Evolutionary conservation across 441 rosid species (phyloP).

Genomic region (Populus hybrid): DNA sequence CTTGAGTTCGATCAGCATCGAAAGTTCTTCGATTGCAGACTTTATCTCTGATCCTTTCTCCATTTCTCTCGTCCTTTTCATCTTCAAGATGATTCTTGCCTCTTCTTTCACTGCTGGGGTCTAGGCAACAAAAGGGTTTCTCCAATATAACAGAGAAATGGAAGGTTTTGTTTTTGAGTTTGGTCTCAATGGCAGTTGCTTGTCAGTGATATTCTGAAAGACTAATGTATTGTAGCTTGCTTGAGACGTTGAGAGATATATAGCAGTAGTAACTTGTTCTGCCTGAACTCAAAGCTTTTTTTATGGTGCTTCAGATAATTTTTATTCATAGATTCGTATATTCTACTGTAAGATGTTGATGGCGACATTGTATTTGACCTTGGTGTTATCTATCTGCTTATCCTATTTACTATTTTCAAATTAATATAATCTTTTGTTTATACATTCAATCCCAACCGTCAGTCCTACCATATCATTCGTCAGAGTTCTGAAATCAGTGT

Average conservation of each 20-base stretch:
- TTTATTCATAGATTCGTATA: slow-evolving; percentile 2
- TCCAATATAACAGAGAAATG: neutral
- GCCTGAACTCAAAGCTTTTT: neutral
- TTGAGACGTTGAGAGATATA: slow-evolving; percentile 3
- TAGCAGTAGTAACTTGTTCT: neutral
- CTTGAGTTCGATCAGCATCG: slow-evolving; percentile 41
- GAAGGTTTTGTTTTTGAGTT: neutral
- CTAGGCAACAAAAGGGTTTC: slow-evolving; percentile 2
- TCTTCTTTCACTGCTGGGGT: slow-evolving; percentile 1
- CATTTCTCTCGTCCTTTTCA: slow-evolving; percentile 81
- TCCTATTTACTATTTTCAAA: neutral
- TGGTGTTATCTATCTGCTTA: slow-evolving; percentile 32
- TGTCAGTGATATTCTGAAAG: neutral
- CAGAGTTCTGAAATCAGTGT: neutral
- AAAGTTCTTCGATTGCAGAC: slow-evolving; percentile 82
- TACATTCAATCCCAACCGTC: neutral
- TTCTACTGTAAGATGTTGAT: slow-evolving; percentile 22
- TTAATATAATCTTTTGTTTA: neutral
- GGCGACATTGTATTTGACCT: slow-evolving; percentile 42
- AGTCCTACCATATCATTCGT: no score
- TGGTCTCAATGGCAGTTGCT: neutral
- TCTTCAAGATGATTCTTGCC: slow-evolving; percentile 14
- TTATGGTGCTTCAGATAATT: neutral
- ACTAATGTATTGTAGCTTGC: neutral
- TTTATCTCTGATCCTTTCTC: slow-evolving; percentile 64